Evolutionary conservation across 805 yeast species (phyloP).

Genomic region (Crinitomyces ghanaensis): DNA sequence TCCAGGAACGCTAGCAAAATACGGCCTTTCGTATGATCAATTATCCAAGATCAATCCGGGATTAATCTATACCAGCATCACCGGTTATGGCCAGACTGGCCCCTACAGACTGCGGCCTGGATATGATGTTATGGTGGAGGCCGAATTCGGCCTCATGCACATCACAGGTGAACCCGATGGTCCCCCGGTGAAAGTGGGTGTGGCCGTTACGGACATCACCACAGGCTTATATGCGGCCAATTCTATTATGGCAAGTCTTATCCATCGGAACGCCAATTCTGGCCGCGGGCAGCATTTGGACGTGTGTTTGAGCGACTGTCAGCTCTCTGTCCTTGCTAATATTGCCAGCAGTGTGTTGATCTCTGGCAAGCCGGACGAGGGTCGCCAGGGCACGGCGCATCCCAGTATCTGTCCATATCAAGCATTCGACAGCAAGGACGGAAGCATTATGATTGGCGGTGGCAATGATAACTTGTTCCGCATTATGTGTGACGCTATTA

Average conservation of each 20-base stretch:
- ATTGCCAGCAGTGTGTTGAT: constrained; percentile 30
- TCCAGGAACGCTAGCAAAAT: constrained; percentile 28
- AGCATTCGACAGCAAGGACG: constrained; percentile 30
- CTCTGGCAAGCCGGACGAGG: constrained; percentile 29
- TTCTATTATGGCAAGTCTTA: constrained; percentile 29
- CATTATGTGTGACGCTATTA: constrained; percentile 24
- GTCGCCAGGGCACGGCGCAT: constrained; percentile 33
- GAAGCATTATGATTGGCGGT: constrained; percentile 31
- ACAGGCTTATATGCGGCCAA: constrained; percentile 31
- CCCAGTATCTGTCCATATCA: constrained; percentile 33
- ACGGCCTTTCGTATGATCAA: constrained; percentile 26
- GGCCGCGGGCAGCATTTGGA: constrained; percentile 31
- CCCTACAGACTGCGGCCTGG: constrained; percentile 31
- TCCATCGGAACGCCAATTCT: constrained; percentile 20
- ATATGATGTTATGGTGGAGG: constrained; percentile 35
- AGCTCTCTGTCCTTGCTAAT: constrained; percentile 31
- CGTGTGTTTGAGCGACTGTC: constrained; percentile 29
- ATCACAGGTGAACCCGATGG: constrained; percentile 32
- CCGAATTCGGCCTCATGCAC: constrained; percentile 35
- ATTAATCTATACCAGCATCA: constrained; percentile 29
- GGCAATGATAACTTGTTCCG: constrained; percentile 31
- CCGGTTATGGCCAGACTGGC: constrained; percentile 35
- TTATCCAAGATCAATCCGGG: constrained; percentile 19
- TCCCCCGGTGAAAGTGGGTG: constrained; percentile 33
- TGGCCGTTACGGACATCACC: constrained; percentile 33